A percentile compares a stretch with the other conserved stretches of the same genome.
Evolutionary conservation across 1,284 basidiomycete genomes (phyloP).

Genomic region (Ceratobasidium sp.): DNA sequence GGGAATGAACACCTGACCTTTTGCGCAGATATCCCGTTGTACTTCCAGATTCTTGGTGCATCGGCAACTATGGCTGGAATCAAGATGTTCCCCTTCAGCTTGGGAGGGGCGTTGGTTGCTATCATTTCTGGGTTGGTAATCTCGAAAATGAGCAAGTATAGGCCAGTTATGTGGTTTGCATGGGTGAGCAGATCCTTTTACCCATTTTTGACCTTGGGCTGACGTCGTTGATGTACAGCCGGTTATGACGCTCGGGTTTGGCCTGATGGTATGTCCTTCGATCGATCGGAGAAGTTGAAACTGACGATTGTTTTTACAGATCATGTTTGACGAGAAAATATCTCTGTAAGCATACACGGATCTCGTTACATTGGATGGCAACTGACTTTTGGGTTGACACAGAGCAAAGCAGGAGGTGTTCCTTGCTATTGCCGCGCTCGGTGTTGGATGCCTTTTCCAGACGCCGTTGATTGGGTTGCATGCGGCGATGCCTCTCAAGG

Average conservation of each 20-base stretch:
- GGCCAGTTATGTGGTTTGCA: conserved; percentile 52
- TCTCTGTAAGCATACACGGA: conserved; percentile 10
- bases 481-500: conserved; percentile 54
- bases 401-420: conserved; percentile 48
- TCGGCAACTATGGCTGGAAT: conserved; percentile 58
- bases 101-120: conserved; percentile 54
- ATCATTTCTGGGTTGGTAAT: conserved; percentile 56
- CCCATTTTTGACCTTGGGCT: background rate
- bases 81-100: conserved; percentile 57
- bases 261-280: conserved; percentile 50
- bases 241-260: conserved; percentile 53
- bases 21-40: conserved; percentile 52
- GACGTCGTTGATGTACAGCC: conserved; percentile 8
- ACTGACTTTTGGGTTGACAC: background rate
- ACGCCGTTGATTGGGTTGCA: conserved; percentile 52
- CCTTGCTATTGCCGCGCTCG: conserved; percentile 48
- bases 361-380: background rate
- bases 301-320: conserved; percentile 11
- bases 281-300: background rate
- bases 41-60: conserved; percentile 58
- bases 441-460: conserved; percentile 49
- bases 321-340: conserved; percentile 34
- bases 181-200: conserved; percentile 36
- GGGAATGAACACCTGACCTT: background rate
- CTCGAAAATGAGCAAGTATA: conserved; percentile 53